Evolutionary conservation across 352 stramenopile species (phyloP).

Genomic region (Pythium sp.): DNA sequence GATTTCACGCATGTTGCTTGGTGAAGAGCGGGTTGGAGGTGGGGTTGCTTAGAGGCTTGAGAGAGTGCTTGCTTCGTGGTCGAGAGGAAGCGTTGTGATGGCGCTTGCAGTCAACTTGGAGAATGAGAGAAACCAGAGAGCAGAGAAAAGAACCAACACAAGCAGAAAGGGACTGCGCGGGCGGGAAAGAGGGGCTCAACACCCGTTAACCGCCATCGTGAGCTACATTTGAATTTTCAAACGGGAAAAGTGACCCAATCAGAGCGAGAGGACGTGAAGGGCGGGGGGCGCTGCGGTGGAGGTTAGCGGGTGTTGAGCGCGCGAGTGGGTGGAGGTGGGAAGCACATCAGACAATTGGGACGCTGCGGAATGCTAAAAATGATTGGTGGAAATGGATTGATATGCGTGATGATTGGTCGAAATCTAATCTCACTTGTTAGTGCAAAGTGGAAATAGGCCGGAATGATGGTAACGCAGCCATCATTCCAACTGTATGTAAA

Average conservation of each 20-base stretch:
- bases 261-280: neutral
- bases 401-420: neutral
- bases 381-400: conserved; percentile 13
- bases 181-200: neutral
- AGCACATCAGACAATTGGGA: conserved; percentile 7
- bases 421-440: neutral
- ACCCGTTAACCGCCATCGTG: neutral
- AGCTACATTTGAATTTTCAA: conserved; percentile 13
- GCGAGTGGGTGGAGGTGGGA: neutral
- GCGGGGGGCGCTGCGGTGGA: neutral
- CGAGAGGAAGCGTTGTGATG: conserved; percentile 17
- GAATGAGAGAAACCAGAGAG: conserved; percentile 8
- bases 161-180: neutral
- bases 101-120: conserved; percentile 17
- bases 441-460: neutral
- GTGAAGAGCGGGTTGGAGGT: neutral
- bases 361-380: neutral
- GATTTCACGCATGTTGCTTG: conserved; percentile 55
- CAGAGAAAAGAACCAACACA: neutral
- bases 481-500: conserved; percentile 1
- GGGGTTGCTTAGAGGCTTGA: neutral
- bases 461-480: neutral
- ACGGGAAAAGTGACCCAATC: neutral
- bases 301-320: conserved; percentile 4
- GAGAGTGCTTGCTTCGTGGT: neutral